Percentiles rank a stretch among this genome's conserved stretches.
These are phyloP conservation scores for Yamadazyma songkhlaensis DNA, from an alignment of 1,139 yeast genomes.

Conservation along the genomic window DNA sequence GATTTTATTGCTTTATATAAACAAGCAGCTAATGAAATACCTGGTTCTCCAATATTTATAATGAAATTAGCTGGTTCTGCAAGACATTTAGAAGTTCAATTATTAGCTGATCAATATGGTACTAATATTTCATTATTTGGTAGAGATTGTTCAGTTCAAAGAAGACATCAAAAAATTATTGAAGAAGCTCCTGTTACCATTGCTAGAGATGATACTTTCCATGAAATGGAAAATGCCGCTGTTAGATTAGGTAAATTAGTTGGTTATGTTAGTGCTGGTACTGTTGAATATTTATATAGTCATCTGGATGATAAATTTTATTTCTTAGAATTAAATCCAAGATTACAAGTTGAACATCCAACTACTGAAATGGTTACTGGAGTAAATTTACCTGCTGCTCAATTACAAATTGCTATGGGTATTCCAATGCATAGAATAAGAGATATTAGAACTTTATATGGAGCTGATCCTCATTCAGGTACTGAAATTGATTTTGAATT, in stretches of 20 bases:
- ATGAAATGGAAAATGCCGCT: constrained; percentile 93
- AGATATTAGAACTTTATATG: constrained; percentile 89
- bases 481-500: constrained; percentile 92
- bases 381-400: constrained; percentile 96
- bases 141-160: constrained; percentile 95
- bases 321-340: constrained; percentile 93
- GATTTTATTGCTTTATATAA: constrained; percentile 69
- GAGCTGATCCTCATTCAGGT: constrained; percentile 91
- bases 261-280: constrained; percentile 98
- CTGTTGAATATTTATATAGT: constrained; percentile 94
- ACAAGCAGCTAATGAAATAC: constrained; percentile 93
- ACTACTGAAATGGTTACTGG: constrained; percentile 99
- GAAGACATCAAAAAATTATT: constrained; percentile 95
- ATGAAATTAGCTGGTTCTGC: constrained; percentile 96
- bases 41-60: constrained; percentile 93
- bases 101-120: constrained; percentile 94
- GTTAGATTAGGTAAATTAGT: constrained; percentile 94
- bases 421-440: constrained; percentile 92
- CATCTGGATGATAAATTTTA: constrained; percentile 92
- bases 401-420: constrained; percentile 98
- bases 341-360: constrained; percentile 99
- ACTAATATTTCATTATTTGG: constrained; percentile 91
- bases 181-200: constrained; percentile 97
- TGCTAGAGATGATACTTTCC: constrained; percentile 83
- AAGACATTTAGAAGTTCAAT: constrained; percentile 92